Percentiles rank a stretch among this genome's conserved stretches.
phyloP scores from a whole-genome alignment of 257 asterid species.

The Henckelia pumila region DNA sequence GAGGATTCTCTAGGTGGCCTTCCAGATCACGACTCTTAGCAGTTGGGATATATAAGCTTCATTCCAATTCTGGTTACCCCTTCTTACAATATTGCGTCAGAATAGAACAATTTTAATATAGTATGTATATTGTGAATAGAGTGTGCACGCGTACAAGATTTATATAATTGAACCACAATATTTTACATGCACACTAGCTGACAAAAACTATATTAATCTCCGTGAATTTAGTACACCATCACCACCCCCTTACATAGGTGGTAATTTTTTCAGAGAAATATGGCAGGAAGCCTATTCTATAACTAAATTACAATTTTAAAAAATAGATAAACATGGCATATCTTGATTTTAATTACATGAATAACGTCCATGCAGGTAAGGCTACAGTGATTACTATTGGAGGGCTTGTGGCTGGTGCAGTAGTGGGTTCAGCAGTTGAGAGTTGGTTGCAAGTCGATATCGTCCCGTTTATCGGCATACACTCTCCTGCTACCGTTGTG shows the following conservation, averaged over 20 bases:
- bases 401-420: slow-evolving; percentile 96
- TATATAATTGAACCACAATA: not conserved
- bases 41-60: not conserved
- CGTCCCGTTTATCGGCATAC: slow-evolving; percentile 88
- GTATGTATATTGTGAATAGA: not conserved
- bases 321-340: not conserved
- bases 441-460: slow-evolving; percentile 94
- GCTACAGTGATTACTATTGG: slow-evolving; percentile 88
- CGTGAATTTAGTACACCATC: not conserved
- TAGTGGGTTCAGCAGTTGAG: slow-evolving; percentile 91
- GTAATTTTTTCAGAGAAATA: not conserved
- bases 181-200: not conserved
- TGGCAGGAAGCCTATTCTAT: not conserved
- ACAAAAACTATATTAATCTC: not conserved
- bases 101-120: not conserved
- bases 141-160: not conserved
- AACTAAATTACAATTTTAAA: not conserved
- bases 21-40: not conserved
- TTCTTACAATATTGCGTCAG: not conserved
- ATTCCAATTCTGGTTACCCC: not conserved
- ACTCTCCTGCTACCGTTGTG: slow-evolving; percentile 81
- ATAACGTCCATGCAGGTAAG: slow-evolving; percentile 60
- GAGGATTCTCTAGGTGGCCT: not conserved
- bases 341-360: not conserved
- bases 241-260: not conserved